These are phyloP conservation scores for Poa pratensis DNA, from an alignment of 176 grass and related monocot species.

Conservation along the genomic window DNA sequence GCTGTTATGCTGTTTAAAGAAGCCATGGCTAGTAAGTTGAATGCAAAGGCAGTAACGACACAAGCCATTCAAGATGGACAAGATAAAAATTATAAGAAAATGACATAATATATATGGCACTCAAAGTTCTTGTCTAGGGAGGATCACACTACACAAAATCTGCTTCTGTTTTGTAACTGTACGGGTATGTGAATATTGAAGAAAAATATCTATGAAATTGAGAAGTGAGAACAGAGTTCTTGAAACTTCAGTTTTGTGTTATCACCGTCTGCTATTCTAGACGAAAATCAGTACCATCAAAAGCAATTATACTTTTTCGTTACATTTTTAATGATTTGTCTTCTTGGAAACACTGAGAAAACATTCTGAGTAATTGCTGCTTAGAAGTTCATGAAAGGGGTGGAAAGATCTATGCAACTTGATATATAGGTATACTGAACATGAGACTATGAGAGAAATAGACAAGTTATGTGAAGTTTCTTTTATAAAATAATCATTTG, in stretches of 20 bases:
- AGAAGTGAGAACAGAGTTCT: conserved; percentile 6
- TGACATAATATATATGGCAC: not conserved
- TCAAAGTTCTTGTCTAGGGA: not conserved
- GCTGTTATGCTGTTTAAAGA: conserved; percentile 81
- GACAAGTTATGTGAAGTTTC: conserved; percentile 8
- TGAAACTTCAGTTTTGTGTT: not conserved
- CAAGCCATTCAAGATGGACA: conserved; percentile 24
- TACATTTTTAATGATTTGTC: conserved; percentile 3
- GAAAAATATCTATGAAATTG: conserved; percentile 10
- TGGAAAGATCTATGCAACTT: not conserved
- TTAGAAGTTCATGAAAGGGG: conserved; percentile 12
- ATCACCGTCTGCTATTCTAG: not conserved
- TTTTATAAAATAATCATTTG: not conserved
- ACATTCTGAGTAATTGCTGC: not conserved
- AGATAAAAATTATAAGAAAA: not conserved
- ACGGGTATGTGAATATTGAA: not conserved
- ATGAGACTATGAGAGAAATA: conserved; percentile 21
- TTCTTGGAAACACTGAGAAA: not conserved
- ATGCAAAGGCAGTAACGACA: not conserved
- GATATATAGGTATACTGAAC: not conserved
- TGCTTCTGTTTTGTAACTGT: not conserved
- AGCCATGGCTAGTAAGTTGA: conserved; percentile 38
- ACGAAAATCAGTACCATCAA: not conserved
- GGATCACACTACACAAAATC: conserved; percentile 9
- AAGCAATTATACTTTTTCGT: not conserved